Evolutionary conservation across 108 stramenopile genomes (phyloP).

Genomic region (Nitzschia sp.): DNA sequence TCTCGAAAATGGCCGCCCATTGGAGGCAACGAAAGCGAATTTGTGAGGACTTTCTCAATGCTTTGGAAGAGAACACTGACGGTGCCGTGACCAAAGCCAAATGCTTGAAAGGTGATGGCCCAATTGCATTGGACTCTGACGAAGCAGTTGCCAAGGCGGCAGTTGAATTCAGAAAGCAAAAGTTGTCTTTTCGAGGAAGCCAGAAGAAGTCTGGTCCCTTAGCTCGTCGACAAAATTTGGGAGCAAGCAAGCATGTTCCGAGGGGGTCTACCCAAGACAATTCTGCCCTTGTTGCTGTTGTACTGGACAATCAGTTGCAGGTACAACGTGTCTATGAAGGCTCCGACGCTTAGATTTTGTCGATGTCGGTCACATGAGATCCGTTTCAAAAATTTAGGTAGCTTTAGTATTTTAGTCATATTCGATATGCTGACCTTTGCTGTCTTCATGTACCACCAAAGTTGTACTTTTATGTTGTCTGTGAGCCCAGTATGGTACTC

Average conservation of each 20-base stretch:
- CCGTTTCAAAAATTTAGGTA: too few species aligned
- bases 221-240: not conserved
- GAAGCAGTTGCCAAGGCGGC: conserved; percentile 55
- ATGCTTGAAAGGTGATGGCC: conserved; percentile 68
- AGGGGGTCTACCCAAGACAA: not conserved
- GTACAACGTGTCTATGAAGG: conserved; percentile 20
- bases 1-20: conserved; percentile 55
- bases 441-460: too few species aligned
- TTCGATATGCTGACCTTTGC: too few species aligned
- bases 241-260: not conserved
- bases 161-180: conserved; percentile 38
- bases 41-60: conserved; percentile 55
- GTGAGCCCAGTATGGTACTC: conserved; percentile 26
- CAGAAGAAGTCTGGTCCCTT: not conserved
- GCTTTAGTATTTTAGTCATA: too few species aligned
- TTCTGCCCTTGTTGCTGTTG: conserved; percentile 23
- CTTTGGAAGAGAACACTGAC: conserved; percentile 61
- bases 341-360: not conserved
- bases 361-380: too few species aligned
- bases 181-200: not conserved
- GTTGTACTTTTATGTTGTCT: not conserved
- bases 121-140: conserved; percentile 73
- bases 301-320: conserved; percentile 21
- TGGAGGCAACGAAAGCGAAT: conserved; percentile 68
- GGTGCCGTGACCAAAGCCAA: conserved; percentile 64